phyloP scores from a whole-genome alignment of 805 yeast genomes.

The Myxozyma udenii region DNA sequence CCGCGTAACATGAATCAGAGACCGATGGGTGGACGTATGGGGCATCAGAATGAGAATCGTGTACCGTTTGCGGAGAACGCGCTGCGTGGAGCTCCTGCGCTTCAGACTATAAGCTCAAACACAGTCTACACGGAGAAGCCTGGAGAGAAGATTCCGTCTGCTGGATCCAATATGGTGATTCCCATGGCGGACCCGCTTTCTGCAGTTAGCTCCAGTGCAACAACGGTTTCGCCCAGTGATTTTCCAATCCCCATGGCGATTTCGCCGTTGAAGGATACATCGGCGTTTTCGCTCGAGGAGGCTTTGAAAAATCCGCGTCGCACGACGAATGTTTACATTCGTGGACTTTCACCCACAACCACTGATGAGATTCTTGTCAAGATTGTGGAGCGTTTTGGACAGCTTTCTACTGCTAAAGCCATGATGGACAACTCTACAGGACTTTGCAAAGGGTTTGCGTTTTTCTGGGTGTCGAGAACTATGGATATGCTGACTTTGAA shows the following conservation, averaged over 20 bases:
- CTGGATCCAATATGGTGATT: too few species aligned
- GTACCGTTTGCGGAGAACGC: not conserved
- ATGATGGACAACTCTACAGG: slow-evolving; percentile 42
- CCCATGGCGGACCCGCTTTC: too few species aligned
- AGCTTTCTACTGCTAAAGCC: slow-evolving; percentile 49
- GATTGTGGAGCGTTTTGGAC: slow-evolving; percentile 46
- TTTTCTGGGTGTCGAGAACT: not conserved
- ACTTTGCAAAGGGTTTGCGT: slow-evolving; percentile 30
- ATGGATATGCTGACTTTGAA: not conserved
- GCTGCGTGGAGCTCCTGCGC: not conserved
- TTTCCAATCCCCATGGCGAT: slow-evolving; percentile 24
- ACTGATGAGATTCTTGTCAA: slow-evolving; percentile 49
- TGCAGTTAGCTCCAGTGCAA: too few species aligned
- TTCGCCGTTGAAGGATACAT: slow-evolving; percentile 12
- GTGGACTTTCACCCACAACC: slow-evolving; percentile 55
- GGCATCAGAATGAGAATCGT: not conserved
- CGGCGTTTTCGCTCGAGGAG: slow-evolving; percentile 22
- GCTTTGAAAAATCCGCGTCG: slow-evolving; percentile 38
- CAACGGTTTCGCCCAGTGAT: too few species aligned
- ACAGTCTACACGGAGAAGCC: too few species aligned
- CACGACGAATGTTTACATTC: slow-evolving; percentile 55
- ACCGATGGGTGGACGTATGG: too few species aligned
- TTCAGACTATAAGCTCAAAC: not conserved
- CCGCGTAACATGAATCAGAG: too few species aligned
- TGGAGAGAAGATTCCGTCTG: too few species aligned